These are phyloP conservation scores for Gossypium gossypioides DNA, from an alignment of 441 rosid genomes.

Conservation along the genomic window DNA sequence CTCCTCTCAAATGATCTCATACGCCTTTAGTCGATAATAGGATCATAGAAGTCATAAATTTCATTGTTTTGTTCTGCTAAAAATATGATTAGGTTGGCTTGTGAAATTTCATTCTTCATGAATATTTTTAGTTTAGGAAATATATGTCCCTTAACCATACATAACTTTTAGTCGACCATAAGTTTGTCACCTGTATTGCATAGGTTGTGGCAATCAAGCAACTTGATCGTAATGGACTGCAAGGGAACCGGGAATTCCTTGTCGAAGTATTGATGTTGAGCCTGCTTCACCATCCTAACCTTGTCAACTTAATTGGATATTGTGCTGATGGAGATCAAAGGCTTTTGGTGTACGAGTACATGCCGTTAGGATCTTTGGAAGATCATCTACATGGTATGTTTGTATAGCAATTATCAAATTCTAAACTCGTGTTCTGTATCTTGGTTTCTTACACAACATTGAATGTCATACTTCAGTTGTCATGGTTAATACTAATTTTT, in stretches of 20 bases:
- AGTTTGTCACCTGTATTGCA: constrained; percentile 14
- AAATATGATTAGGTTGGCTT: background rate
- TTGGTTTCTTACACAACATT: constrained; percentile 8
- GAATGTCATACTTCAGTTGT: background rate
- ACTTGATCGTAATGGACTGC: constrained; percentile 75
- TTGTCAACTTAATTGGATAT: constrained; percentile 73
- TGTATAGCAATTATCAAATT: background rate
- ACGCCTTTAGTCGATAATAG: background rate
- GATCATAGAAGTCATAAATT: background rate
- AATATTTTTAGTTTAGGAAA: background rate
- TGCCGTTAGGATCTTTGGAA: constrained; percentile 79
- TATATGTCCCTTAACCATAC: background rate
- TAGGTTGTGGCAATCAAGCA: constrained; percentile 89
- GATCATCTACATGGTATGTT: constrained; percentile 76
- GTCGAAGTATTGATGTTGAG: constrained; percentile 75
- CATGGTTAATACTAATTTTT: background rate
- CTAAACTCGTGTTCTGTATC: background rate
- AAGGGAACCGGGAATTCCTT: constrained; percentile 81
- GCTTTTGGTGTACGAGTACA: constrained; percentile 76
- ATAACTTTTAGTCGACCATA: constrained; percentile 3
- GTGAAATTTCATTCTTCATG: background rate
- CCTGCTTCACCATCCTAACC: constrained; percentile 73
- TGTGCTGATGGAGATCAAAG: constrained; percentile 88
- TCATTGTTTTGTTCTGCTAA: background rate
- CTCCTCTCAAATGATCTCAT: background rate